Conservation (phyloP, 768 basidiomycete genomes). For the Pleurotus ostreatus region DNA sequence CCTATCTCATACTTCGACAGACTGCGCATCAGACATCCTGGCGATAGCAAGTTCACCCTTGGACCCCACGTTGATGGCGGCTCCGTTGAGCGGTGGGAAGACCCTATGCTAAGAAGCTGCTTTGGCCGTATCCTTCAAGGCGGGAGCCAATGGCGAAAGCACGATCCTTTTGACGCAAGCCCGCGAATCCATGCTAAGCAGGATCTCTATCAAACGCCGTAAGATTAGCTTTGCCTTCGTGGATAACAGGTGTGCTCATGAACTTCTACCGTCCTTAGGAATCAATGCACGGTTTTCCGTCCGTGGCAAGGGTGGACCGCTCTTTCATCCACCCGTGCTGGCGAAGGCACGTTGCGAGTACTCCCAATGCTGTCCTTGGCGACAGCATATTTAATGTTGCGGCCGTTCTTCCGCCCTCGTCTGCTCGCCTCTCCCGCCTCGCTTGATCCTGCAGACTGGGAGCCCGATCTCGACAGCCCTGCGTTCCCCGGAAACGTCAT, state of each 20-base stretch:
- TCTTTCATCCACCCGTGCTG: conserved; percentile 47
- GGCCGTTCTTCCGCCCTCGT: conserved; percentile 59
- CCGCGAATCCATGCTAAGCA: conserved; percentile 47
- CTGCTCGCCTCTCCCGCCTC: conserved; percentile 15
- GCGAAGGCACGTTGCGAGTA: conserved; percentile 63
- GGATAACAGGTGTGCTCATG: not conserved
- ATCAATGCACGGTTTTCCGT: conserved; percentile 50
- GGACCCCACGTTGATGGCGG: conserved; percentile 59
- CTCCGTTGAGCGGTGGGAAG: conserved; percentile 54
- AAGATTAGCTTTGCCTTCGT: conserved; percentile 16
- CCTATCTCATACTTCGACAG: conserved; percentile 80
- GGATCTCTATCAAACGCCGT: conserved; percentile 62
- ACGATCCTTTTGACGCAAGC: conserved; percentile 48
- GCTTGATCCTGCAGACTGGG: conserved; percentile 49
- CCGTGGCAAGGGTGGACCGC: conserved; percentile 61
- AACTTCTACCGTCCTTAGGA: conserved; percentile 24
- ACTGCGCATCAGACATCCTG: conserved; percentile 67
- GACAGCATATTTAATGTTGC: conserved; percentile 57
- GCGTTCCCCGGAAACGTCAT: conserved; percentile 52
- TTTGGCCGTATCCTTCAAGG: conserved; percentile 41
- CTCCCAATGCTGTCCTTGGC: conserved; percentile 52
- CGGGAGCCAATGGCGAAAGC: conserved; percentile 37
- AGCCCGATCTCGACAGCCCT: conserved; percentile 44
- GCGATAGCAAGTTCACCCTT: conserved; percentile 62
- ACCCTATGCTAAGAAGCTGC: conserved; percentile 34